These are phyloP conservation scores for Plasmodium knowlesi DNA, from an alignment of 169 alveolate species.

Conservation along the genomic window DNA sequence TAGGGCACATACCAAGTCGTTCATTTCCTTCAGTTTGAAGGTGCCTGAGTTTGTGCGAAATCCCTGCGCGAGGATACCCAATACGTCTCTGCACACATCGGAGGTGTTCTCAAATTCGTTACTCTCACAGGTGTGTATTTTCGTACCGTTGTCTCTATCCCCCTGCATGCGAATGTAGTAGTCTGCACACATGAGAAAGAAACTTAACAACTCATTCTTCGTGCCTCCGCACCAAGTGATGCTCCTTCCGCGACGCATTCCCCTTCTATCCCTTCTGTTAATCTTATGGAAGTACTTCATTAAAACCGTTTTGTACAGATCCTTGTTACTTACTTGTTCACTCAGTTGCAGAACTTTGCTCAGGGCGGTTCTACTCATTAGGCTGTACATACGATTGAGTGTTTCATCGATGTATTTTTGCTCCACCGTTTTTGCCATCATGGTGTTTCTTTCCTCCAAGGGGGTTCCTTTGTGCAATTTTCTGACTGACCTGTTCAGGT, in stretches of 20 bases:
- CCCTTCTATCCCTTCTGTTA: background rate
- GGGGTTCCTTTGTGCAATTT: background rate
- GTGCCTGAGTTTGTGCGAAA: background rate
- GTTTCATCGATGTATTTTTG: background rate
- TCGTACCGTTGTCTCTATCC: background rate
- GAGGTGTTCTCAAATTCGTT: conserved; percentile 6
- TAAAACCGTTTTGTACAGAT: background rate
- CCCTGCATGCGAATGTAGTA: background rate
- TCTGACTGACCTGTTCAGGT: background rate
- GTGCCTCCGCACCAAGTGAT: background rate
- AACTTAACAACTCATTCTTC: background rate
- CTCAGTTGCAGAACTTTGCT: background rate
- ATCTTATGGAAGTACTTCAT: background rate
- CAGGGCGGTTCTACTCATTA: background rate
- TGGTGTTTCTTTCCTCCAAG: background rate
- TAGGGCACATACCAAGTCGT: background rate
- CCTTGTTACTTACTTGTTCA: conserved; percentile 19
- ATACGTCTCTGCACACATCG: background rate
- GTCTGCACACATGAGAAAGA: conserved; percentile 6
- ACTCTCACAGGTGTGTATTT: background rate
- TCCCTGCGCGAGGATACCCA: background rate
- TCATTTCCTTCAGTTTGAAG: background rate
- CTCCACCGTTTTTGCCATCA: background rate
- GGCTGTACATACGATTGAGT: background rate
- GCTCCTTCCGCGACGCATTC: background rate